A percentile compares a stretch with the other conserved stretches of the same genome.
Evolutionary conservation across 306 rosid genomes (phyloP).

Genomic region (Cicer pinnatifidum): DNA sequence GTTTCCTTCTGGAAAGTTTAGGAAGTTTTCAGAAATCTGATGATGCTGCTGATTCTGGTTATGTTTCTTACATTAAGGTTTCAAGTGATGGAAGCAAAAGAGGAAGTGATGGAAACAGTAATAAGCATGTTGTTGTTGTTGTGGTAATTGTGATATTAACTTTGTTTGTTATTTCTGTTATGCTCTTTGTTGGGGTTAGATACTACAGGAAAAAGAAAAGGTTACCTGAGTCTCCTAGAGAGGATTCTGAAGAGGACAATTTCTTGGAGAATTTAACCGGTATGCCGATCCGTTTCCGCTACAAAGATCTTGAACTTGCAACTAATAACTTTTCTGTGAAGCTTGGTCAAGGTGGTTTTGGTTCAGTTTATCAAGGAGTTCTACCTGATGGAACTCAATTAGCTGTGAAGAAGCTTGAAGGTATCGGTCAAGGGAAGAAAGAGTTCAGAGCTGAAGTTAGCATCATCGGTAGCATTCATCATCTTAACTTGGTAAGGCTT

Average conservation of each 20-base stretch:
- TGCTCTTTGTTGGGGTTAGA: conserved; percentile 58
- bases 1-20: conserved; percentile 68
- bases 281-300: conserved; percentile 76
- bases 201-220: conserved; percentile 55
- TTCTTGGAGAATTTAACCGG: conserved; percentile 78
- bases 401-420: conserved; percentile 91
- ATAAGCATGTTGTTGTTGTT: conserved; percentile 53
- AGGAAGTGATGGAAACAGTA: conserved; percentile 48
- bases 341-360: conserved; percentile 95
- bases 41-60: conserved; percentile 48
- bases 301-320: conserved; percentile 71
- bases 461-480: conserved; percentile 95
- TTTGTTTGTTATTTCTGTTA: conserved; percentile 51
- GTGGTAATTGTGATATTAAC: conserved; percentile 62
- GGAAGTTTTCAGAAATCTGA: conserved; percentile 71
- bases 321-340: conserved; percentile 77
- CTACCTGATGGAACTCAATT: conserved; percentile 72
- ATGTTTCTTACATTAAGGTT: conserved; percentile 74
- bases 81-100: conserved; percentile 46
- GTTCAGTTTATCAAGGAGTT: conserved; percentile 83
- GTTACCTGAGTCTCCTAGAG: conserved; percentile 52
- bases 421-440: conserved; percentile 93
- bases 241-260: conserved; percentile 80
- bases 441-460: conserved; percentile 95
- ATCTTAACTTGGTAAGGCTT: conserved; percentile 79